phyloP scores from a whole-genome alignment of 495 filamentous ascomycete species.

The Neurospora sp. region DNA sequence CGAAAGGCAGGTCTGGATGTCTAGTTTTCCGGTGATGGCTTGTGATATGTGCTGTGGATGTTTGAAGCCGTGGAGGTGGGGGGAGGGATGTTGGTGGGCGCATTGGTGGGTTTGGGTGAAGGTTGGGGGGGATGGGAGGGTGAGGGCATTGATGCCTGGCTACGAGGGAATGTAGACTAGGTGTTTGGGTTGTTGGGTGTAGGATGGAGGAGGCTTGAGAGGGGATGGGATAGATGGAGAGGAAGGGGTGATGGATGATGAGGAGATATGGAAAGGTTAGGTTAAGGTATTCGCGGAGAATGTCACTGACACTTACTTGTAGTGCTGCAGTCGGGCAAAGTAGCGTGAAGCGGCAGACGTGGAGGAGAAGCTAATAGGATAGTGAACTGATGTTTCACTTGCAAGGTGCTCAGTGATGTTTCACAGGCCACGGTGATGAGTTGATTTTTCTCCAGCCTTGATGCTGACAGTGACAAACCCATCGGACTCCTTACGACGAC shows the following conservation, averaged over 20 bases:
- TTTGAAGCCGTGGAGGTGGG: background rate
- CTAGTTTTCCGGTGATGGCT: background rate
- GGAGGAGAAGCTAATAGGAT: background rate
- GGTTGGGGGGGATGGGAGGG: background rate
- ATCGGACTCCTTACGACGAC: no score
- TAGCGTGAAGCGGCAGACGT: background rate
- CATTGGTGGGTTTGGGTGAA: background rate
- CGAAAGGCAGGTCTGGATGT: background rate
- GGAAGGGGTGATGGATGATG: background rate
- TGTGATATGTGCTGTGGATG: background rate
- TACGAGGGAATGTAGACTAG: background rate
- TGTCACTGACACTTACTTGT: background rate
- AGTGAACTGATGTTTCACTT: background rate
- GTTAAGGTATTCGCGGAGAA: background rate
- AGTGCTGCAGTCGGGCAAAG: background rate
- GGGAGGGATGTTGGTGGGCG: background rate
- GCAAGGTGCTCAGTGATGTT: background rate
- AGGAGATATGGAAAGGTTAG: background rate
- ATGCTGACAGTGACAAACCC: no score
- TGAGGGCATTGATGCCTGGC: background rate
- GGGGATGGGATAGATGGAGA: background rate
- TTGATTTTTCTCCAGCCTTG: background rate
- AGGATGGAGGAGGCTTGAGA: background rate
- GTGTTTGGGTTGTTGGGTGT: background rate
- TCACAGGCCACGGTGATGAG: background rate